Base-by-base conservation (phyloP, 257 asterid species). In the Solanum pinnatisectum region DNA sequence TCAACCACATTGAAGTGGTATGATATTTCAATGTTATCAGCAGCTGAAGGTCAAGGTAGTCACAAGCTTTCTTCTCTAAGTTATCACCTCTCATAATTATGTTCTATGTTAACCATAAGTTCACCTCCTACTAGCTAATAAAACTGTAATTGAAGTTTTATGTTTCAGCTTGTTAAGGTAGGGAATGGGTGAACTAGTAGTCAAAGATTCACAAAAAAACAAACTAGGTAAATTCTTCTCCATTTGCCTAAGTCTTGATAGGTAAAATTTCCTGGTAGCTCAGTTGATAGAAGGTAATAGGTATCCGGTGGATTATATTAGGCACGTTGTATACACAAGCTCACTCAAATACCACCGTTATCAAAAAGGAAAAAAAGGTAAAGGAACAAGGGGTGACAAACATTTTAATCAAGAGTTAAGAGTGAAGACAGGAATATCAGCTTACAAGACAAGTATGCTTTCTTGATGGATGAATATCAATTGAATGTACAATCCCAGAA, bases 401-500 rank as follows among this genome's bases (percentile, higher is more conserved):
- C 85, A 30, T 6, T 30, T 82, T 59, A 52, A 32, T 82, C 12
- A 81, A 44, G 68, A 81, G 70, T 49, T 49, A 27, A 15, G 20
- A 79, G 10, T 4, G 4, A 32, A 82, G 85, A 42, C 70, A 49
- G 11, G 20, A 86, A 35, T 44, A 73, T 23, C 70, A 88, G 84
- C 98, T 94, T 92, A 96, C 99, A 90, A 96, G 94, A 92, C 99
- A 95, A 35, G 97, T 93, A 92, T 96, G 95, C 91, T 96, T 96
- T 83, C 98, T 92, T 74, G 99, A 95, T 86, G 95, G 94, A 90
- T 95, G 98, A 85, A 96, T 93, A 90, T 96, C 99, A 77, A 96
- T 88, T 74, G 98, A 95, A 90, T 96, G 98, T 36, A 96, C 94
- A 88, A 94, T 88, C 82, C 99, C 98, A 32, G 98, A 92, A 79